Conservation (phyloP, 208 protist species). For the Leishmania braziliensis region DNA sequence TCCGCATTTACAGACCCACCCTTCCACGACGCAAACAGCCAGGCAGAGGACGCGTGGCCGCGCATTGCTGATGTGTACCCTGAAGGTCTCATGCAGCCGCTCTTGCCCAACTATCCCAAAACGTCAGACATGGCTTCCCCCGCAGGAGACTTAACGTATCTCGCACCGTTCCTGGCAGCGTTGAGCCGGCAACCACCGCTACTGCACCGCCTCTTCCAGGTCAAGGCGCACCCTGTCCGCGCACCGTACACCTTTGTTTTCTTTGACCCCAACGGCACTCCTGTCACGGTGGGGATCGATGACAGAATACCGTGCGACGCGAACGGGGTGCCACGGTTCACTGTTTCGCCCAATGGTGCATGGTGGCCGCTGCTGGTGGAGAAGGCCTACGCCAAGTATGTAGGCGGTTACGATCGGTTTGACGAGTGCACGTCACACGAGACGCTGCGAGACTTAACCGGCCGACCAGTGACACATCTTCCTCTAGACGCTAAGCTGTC, state of each 20-base stretch:
- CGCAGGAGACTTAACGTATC: conserved; percentile 42
- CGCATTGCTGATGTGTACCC: conserved; percentile 66
- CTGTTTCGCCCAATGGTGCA: conserved; percentile 31
- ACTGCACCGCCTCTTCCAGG: conserved; percentile 60
- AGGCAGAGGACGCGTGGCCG: conserved; percentile 62
- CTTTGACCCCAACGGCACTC: conserved; percentile 77
- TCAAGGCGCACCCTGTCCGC: conserved; percentile 40
- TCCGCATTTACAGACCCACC: conserved; percentile 5
- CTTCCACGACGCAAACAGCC: conserved; percentile 66
- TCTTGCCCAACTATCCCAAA: conserved; percentile 1
- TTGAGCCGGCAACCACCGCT: conserved; percentile 58
- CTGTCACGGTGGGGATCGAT: conserved; percentile 72
- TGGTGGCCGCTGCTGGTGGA: conserved; percentile 83
- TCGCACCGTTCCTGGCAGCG: conserved; percentile 76
- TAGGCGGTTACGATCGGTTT: conserved; percentile 70
- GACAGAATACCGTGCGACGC: conserved; percentile 66
- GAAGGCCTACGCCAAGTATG: conserved; percentile 91
- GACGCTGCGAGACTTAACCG: conserved; percentile 82
- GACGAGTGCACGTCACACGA: conserved; percentile 78
- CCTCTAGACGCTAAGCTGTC: conserved; percentile 62
- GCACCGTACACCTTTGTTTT: conserved; percentile 72
- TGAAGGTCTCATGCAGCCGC: not conserved
- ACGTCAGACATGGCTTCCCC: conserved; percentile 42
- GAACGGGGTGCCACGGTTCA: conserved; percentile 52
- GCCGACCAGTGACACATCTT: conserved; percentile 66